Evolutionary conservation across 129 eudicot species (phyloP), one percentile per base, ranked within the genome.

Genomic region (Gnaphalium uliginosum): DNA sequence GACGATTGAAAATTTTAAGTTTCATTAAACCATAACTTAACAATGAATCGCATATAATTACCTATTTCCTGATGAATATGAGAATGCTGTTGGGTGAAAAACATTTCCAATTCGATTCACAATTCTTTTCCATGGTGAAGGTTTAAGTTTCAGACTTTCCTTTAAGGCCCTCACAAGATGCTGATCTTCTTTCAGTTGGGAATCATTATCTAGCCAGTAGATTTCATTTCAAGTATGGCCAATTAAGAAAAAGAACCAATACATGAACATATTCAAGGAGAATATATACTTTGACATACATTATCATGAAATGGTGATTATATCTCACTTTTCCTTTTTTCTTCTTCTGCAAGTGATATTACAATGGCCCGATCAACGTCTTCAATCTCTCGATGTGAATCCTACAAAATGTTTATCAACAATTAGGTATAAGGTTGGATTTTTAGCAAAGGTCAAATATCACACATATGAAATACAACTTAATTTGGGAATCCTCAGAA

Each of bases 311-410:
- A 19, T 41, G 64, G 63, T 43, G 68, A 63, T 11, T 8, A 69
- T 39, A 74, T 75, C 57, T 29, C 32, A 79, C 96, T 79, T 68
- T 83, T 84, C 70, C 85, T 76, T 76, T 67, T 89, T 68, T 80
- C 80, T 54, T 82, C 96, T 79, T 84, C 87, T 48, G 85, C 64
- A 81, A 85, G 82, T 73, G 97, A 92, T 72, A 80, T 60, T 50
- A 91, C 97, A 85, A 92, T 89, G 25, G 89, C 91, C 29, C 84
- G 86, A 72, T 92, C 91, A 69, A 89, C 83, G 24, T 85, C 96
- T 83, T 89, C 96, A 5, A 60, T 80, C 66, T 89, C 97, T 72
- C 84, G 75, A 76, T 71, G 78, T 60, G 87, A 8, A 33, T 75
- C 86, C 90, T 89, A 72, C 61, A 77, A 27, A 75, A 29, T 29